Percentiles rank a stretch among this genome's conserved stretches.
Conservation (phyloP, 2,329 filamentous ascomycete species). For the Trichoderma polysporum region DNA sequence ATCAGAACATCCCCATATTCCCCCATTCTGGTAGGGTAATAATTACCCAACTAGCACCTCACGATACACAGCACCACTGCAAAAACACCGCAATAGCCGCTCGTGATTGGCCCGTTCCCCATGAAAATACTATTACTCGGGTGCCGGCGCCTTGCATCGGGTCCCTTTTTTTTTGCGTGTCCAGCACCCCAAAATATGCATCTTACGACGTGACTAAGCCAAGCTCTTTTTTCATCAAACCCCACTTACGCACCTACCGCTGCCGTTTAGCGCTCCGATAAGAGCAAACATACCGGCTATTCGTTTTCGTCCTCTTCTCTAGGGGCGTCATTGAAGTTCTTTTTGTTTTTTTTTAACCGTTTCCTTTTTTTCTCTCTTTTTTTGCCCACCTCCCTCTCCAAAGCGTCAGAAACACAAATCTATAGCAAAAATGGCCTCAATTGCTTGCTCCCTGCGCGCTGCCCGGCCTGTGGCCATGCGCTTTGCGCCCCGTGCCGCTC, state of each 20-base stretch:
- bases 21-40: slow-evolving; percentile 7
- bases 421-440: slow-evolving; percentile 56
- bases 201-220: neutral
- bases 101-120: neutral
- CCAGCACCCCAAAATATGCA: neutral
- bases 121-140: neutral
- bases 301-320: neutral
- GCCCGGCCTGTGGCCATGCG: slow-evolving; percentile 47
- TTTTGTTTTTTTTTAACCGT: neutral
- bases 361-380: neutral
- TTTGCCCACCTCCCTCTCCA: neutral
- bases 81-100: neutral
- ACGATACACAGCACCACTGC: neutral
- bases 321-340: slow-evolving; percentile 13
- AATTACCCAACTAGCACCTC: slow-evolving; percentile 11
- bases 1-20: neutral
- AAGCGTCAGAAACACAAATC: neutral
- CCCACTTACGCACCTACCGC: neutral
- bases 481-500: slow-evolving; percentile 39
- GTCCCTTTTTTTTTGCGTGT: neutral
- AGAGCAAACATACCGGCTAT: neutral
- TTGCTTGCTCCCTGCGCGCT: slow-evolving; percentile 55
- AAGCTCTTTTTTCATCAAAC: neutral
- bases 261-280: slow-evolving; percentile 16
- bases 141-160: slow-evolving; percentile 16